Conservation (phyloP, 345 rosid genomes). For the Ceriops decandra region DNA sequence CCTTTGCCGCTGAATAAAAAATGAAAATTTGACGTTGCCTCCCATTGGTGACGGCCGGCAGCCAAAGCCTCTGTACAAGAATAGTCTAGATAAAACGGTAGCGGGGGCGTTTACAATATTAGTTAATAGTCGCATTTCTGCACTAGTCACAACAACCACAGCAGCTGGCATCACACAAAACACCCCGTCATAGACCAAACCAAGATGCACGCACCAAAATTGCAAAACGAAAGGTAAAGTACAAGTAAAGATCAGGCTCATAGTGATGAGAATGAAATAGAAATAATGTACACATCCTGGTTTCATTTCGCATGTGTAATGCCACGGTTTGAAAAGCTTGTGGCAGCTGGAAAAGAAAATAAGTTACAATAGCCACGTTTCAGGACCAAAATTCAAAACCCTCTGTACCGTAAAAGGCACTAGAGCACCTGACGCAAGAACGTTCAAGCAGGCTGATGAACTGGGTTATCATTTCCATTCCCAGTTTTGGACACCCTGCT, state of each 20-base stretch:
- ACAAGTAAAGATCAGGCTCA: no score
- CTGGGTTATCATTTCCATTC: conserved; percentile 27
- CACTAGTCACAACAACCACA: no score
- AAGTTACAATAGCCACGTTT: conserved; percentile 16
- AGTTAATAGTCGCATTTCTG: no score
- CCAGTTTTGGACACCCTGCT: conserved; percentile 22
- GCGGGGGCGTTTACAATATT: no score
- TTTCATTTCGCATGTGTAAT: conserved; percentile 16
- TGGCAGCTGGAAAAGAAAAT: conserved; percentile 22
- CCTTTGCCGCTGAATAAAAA: no score
- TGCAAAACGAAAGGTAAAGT: neutral
- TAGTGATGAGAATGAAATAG: conserved; percentile 4
- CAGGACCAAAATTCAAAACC: conserved; percentile 9
- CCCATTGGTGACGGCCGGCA: no score
- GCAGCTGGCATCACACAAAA: neutral
- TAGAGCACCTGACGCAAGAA: conserved; percentile 14
- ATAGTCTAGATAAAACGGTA: no score
- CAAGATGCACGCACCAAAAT: neutral
- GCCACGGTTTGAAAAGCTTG: conserved; percentile 35
- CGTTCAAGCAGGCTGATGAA: conserved; percentile 36
- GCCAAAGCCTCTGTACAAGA: no score
- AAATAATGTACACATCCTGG: conserved; percentile 35
- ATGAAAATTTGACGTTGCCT: no score
- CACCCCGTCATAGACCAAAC: neutral
- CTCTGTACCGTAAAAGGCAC: conserved; percentile 12